Base-by-base conservation (phyloP, 1,284 basidiomycete species). In the Malassezia globosa region DNA sequence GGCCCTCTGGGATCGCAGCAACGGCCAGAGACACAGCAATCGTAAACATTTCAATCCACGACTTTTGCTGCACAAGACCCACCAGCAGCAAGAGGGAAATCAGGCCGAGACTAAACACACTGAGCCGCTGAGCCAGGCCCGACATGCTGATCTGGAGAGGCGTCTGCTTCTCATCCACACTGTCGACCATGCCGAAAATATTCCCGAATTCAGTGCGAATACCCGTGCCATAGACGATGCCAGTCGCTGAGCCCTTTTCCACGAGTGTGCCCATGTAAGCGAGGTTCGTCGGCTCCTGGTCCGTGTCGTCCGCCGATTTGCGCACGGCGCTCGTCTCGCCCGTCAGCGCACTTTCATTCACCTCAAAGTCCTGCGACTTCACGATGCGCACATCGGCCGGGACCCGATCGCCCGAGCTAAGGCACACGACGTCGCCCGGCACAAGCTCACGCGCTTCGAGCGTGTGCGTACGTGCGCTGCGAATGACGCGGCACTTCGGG, bases 11-110 rank as follows among this genome's bases (percentile, higher is more conserved):
- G 55, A 96, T 96, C 29, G 90, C 90, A 46, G 90, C 92, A 13
- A 96, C 90, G 18, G 90, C 90, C 48, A 96, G 80, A 1, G 89
- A 95, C 4, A 95, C 90, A 76, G 90, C 90, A 58, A 96, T 95
- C 8, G 90, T 96, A 66, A 96, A 96, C 92, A 96, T 95, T 43
- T 95, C 90, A 8, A 96, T 75, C 88, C 88, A 94, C 11, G 83
- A 79, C n/a, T 89, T 77, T 24, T 79, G 76, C 69, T 96, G 90
- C 56, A 82, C 75, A 4, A 92, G 80, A 4, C 92, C 92, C 58
- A 96, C 82, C 45, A 97, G 73, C 69, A 87, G 87, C 51, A 96
- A 96, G 29, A 94, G 72, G 13, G 87, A 90, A 60, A 97, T 97
- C 42, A 96, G 79, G 18, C 80, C 84, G 60, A 97, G 95, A 1